phyloP scores from a whole-genome alignment of 176 grass and related monocot species.

The Carex myosuroides region DNA sequence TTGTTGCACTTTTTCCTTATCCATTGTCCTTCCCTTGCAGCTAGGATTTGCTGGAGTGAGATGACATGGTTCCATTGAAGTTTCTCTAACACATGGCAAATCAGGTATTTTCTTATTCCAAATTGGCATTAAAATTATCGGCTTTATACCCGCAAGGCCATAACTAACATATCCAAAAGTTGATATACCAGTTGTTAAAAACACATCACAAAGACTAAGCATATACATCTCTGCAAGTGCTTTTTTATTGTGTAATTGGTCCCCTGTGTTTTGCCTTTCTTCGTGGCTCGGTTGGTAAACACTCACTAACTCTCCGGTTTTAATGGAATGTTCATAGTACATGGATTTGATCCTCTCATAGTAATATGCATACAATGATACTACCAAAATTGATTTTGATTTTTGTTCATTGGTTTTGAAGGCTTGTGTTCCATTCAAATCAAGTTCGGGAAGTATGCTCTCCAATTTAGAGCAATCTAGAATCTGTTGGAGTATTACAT shows the following conservation, averaged over 20 bases:
- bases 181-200: conserved; percentile 29
- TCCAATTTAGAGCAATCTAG: conserved; percentile 26
- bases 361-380: conserved; percentile 29
- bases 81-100: conserved; percentile 7
- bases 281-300: conserved; percentile 57
- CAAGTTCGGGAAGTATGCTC: conserved; percentile 27
- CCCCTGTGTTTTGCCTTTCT: conserved; percentile 21
- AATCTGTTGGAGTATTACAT: conserved; percentile 28
- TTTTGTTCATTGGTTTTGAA: not conserved
- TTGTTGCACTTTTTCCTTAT: not conserved
- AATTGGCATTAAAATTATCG: conserved; percentile 4
- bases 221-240: conserved; percentile 56
- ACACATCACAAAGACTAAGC: conserved; percentile 39
- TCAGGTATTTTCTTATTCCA: not conserved
- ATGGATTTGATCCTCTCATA: conserved; percentile 28
- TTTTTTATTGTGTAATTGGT: conserved; percentile 41
- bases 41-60: conserved; percentile 3
- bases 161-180: conserved; percentile 53
- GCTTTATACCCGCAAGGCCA: conserved; percentile 33
- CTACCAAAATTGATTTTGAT: conserved; percentile 29
- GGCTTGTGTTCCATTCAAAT: not conserved
- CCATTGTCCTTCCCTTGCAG: not conserved
- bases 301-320: not conserved
- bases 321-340: conserved; percentile 32
- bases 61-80: conserved; percentile 33